phyloP scores from a whole-genome alignment of 1,284 basidiomycete genomes.

The Ustilago loliicola region DNA sequence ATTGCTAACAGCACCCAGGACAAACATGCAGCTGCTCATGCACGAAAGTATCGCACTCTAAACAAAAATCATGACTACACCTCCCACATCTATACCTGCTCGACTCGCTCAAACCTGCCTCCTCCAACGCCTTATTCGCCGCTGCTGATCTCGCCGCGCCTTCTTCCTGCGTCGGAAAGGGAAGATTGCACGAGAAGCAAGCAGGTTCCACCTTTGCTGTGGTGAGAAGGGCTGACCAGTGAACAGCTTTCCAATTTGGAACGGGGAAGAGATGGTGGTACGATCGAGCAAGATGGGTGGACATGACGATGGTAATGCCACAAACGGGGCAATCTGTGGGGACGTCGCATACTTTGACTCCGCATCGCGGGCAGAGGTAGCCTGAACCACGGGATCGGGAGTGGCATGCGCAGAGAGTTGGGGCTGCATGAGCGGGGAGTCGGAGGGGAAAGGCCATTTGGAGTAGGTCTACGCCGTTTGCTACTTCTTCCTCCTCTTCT shows the following conservation, averaged over 20 bases:
- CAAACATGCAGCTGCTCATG: slow-evolving; percentile 67
- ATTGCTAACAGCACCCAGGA: slow-evolving; percentile 62
- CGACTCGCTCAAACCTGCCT: slow-evolving; percentile 44
- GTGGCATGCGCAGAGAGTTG: slow-evolving; percentile 84
- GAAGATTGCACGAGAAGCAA: slow-evolving; percentile 55
- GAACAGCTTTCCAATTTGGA: slow-evolving; percentile 79
- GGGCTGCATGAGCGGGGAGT: slow-evolving; percentile 56
- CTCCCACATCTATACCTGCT: slow-evolving; percentile 63
- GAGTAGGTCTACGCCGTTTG: slow-evolving; percentile 78
- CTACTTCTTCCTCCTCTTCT: slow-evolving; percentile 18
- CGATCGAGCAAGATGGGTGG: slow-evolving; percentile 93
- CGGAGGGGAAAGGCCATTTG: slow-evolving; percentile 91
- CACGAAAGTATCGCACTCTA: slow-evolving; percentile 69
- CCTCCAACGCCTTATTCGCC: slow-evolving; percentile 31
- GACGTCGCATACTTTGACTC: slow-evolving; percentile 93
- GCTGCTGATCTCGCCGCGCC: slow-evolving; percentile 18
- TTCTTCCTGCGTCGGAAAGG: slow-evolving; percentile 41
- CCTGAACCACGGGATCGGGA: slow-evolving; percentile 80
- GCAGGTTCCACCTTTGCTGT: not conserved
- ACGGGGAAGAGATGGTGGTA: slow-evolving; percentile 95
- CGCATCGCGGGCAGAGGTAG: slow-evolving; percentile 93
- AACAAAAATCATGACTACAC: slow-evolving; percentile 63
- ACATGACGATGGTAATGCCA: slow-evolving; percentile 96
- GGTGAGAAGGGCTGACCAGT: slow-evolving; percentile 35
- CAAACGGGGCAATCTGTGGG: slow-evolving; percentile 98